Evolutionary conservation across 2,329 filamentous ascomycete species (phyloP), one percentile per base, ranked within the genome.

Genomic region (Trichoderma atrobrunneum): DNA sequence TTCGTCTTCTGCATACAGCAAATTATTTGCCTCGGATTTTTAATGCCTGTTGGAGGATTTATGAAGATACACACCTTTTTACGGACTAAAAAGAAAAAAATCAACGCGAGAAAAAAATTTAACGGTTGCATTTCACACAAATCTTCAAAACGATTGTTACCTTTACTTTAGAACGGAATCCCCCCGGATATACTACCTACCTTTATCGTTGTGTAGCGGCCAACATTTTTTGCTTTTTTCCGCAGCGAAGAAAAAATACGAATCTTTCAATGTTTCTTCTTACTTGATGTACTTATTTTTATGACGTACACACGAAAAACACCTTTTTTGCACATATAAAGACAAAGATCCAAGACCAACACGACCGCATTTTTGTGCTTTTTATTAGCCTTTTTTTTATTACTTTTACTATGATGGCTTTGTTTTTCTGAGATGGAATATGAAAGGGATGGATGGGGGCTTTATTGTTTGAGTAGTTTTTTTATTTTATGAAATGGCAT

Each of bases 21-120:
- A n/a, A 54, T 54, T 51, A 70, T 51, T 36, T 70, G 66, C 24
- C 57, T 70, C 57, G 28, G 66, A 54, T 70, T 43, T 32, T 70
- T 51, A 54, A 70, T 70, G 28, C 21, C 57, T 48, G 56, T 70
- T 62, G 51, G 36, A 39, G 28, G 60, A 24, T 70, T 70, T 36
- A 70, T 62, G 57, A 70, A 54, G 28, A 54, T 24, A 54, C 39
- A 24, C 39, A 34, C 48, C 24, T 48, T 43, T 43, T 57, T 30
- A 67, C 51, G 51, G 36, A 68, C 11, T 8, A 64, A 64, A 28
- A 51, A 36, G 26, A 59, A 59, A 59, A 30, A n/a, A 34, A 43
- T 43, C 18, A 43, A 43, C 39, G 39, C 39, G 39, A n/a, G 18
- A 18, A n/a, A 51, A n/a, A 24, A 48, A 7, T 34, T 48, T 32